Percentiles rank a stretch among this genome's conserved stretches.
Conservation (phyloP, 2,329 filamentous ascomycete genomes). For the Fusarium foetens region DNA sequence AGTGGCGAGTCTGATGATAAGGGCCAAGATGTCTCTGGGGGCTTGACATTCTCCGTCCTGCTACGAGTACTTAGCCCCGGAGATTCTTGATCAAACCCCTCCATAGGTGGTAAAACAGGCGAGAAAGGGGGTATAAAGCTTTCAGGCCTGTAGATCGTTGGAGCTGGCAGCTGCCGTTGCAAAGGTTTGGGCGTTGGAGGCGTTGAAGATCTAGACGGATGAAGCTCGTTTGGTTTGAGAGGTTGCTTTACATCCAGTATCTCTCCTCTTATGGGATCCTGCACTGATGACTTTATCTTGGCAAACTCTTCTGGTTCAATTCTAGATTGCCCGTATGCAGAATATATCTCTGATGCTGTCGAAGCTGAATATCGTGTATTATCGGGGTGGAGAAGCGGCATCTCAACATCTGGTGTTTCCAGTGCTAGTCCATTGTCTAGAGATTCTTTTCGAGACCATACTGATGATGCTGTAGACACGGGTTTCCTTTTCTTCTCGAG, state of each 20-base stretch:
- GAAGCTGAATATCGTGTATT: slow-evolving; percentile 25
- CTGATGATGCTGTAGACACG: slow-evolving; percentile 18
- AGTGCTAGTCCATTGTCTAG: not conserved
- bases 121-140: slow-evolving; percentile 19
- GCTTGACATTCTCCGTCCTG: not conserved
- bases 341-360: slow-evolving; percentile 22
- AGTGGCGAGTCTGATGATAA: slow-evolving; percentile 22
- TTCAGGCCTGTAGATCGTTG: slow-evolving; percentile 13
- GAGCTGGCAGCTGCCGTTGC: slow-evolving; percentile 6
- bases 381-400: slow-evolving; percentile 20
- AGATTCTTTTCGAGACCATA: slow-evolving; percentile 1
- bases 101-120: not conserved
- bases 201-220: slow-evolving; percentile 11
- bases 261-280: slow-evolving; percentile 19
- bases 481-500: slow-evolving; percentile 13
- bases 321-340: slow-evolving; percentile 6
- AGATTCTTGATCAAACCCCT: not conserved
- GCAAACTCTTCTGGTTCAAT: slow-evolving; percentile 19
- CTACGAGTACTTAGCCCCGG: not conserved
- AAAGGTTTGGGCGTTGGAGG: slow-evolving; percentile 16
- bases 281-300: slow-evolving; percentile 2
- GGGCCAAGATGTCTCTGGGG: slow-evolving; percentile 15
- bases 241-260: slow-evolving; percentile 5
- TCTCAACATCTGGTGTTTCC: slow-evolving; percentile 7
- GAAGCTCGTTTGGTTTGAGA: slow-evolving; percentile 13